Conservation (phyloP, 345 rosid genomes). For the Geranium brycei region DNA sequence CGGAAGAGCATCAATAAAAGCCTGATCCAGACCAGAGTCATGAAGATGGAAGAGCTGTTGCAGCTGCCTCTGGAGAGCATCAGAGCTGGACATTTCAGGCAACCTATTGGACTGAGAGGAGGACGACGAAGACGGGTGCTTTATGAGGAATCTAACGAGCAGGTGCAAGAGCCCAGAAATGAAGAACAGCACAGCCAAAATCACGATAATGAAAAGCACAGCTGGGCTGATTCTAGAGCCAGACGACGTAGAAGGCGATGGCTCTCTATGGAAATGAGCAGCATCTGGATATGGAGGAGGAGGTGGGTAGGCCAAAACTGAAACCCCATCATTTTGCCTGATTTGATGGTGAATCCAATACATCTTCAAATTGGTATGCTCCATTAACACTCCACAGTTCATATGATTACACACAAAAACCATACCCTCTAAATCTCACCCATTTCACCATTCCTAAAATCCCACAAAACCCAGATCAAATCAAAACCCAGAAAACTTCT, state of each 20-base stretch:
- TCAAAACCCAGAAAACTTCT: background rate
- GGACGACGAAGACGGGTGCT: slow-evolving; percentile 42
- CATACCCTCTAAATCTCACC: slow-evolving; percentile 7
- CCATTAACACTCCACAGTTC: slow-evolving; percentile 24
- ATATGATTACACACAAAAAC: slow-evolving; percentile 13
- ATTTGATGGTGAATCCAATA: slow-evolving; percentile 40
- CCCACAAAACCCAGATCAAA: slow-evolving; percentile 4
- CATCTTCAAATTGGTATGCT: slow-evolving; percentile 30
- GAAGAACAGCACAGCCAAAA: slow-evolving; percentile 66
- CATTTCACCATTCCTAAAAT: slow-evolving; percentile 5
- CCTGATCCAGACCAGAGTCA: slow-evolving; percentile 84
- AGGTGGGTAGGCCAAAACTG: slow-evolving; percentile 34
- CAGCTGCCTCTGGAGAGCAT: slow-evolving; percentile 77
- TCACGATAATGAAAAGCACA: slow-evolving; percentile 60
- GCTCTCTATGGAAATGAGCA: background rate
- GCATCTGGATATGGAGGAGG: slow-evolving; percentile 16
- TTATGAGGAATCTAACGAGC: slow-evolving; percentile 70
- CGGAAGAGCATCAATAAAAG: slow-evolving; percentile 78
- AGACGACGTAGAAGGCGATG: slow-evolving; percentile 22
- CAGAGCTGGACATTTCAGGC: slow-evolving; percentile 58
- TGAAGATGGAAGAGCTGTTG: slow-evolving; percentile 83
- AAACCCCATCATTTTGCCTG: slow-evolving; percentile 36
- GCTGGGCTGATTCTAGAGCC: slow-evolving; percentile 72
- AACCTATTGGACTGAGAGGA: slow-evolving; percentile 46
- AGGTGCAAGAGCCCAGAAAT: slow-evolving; percentile 74